Evolutionary conservation across 495 filamentous ascomycete species (phyloP), one percentile per base, ranked within the genome.

Genomic region (Penicillium desertorum): DNA sequence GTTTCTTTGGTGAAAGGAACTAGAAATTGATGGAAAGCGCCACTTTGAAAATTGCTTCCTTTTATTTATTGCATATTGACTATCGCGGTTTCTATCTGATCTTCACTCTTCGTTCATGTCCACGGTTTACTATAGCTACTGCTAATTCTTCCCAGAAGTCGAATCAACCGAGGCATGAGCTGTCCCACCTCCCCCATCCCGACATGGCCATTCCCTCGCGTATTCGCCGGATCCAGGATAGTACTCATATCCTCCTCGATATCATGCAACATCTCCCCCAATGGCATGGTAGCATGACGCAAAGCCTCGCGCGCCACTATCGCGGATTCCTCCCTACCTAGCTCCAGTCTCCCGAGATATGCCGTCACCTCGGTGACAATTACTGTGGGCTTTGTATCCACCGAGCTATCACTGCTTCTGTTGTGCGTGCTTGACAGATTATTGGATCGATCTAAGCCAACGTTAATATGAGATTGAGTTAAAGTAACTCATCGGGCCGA

Each of bases 251-350:
- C 43, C 43, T 43, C 41, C 41, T 45, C 43, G 11, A 45, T 45
- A 45, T 45, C 43, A 16, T 45, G 43, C 43, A 45, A 20, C 43
- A 45, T 45, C 43, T 45, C 20, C 20, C 43, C 43, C 43, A 45
- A 45, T 20, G 20, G 43, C 43, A 45, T 45, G 10, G 43, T 23
- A 45, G 20, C 43, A 45, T 45, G 20, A 25, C 20, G 43, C 43
- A 45, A 25, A 45, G 43, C 2, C 43, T 25, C 43, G 8, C 43
- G 43, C 20, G 43, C 11, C 2, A 25, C 43, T 16, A 45, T 2
- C 11, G 20, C 14, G 11, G 4, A 25, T 45, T 45, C 43, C 14
- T 16, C 20, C 3, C 43, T 25, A 45, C 25, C 43, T 45, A 45
- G 43, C 43, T 45, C 10, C 20, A 45, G 25, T 12, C 3, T 25